Percentiles rank a stretch among this genome's conserved stretches.
Evolutionary conservation across 2,329 filamentous ascomycete genomes (phyloP).

Genomic region (Colletotrichum sp.): DNA sequence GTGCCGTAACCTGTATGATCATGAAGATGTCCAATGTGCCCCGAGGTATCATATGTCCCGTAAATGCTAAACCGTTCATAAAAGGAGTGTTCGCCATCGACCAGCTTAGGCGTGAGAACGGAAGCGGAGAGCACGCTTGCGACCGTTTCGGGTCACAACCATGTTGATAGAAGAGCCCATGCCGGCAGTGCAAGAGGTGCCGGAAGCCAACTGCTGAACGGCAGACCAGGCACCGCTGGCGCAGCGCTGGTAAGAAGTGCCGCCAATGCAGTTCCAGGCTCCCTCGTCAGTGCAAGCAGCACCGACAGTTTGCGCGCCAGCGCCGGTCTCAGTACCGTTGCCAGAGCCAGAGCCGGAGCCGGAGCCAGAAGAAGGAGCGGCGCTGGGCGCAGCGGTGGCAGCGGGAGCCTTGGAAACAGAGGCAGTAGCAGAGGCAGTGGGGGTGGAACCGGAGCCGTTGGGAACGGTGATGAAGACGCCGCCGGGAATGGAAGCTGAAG

Average conservation of each 20-base stretch:
- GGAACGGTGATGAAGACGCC: conserved; percentile 45
- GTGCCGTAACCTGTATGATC: background rate
- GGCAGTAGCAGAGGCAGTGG: conserved; percentile 11
- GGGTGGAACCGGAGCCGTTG: conserved; percentile 15
- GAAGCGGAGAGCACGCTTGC: conserved; percentile 31
- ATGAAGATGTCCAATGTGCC: background rate
- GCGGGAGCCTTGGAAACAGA: conserved; percentile 21
- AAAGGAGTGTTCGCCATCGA: conserved; percentile 4
- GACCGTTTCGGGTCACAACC: conserved; percentile 22
- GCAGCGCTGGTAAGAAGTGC: conserved; percentile 59
- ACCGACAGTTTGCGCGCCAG: conserved; percentile 42
- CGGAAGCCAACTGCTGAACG: conserved; percentile 44
- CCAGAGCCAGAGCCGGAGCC: conserved; percentile 16
- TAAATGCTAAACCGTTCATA: conserved; percentile 16
- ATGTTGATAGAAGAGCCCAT: conserved; percentile 44
- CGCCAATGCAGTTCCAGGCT: conserved; percentile 58
- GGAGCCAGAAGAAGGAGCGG: background rate
- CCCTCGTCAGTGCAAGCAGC: conserved; percentile 53
- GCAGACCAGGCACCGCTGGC: conserved; percentile 56
- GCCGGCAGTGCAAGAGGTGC: conserved; percentile 50
- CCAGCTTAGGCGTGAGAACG: conserved; percentile 21
- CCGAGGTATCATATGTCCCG: conserved; percentile 16
- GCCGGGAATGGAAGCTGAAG: conserved; percentile 29
- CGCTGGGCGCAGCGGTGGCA: background rate
- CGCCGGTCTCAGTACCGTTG: conserved; percentile 20